A percentile compares a stretch with the other conserved stretches of the same genome.
These are phyloP conservation scores for Polyplosphaeria fusca DNA, from an alignment of 495 filamentous ascomycete genomes.

Conservation along the genomic window DNA sequence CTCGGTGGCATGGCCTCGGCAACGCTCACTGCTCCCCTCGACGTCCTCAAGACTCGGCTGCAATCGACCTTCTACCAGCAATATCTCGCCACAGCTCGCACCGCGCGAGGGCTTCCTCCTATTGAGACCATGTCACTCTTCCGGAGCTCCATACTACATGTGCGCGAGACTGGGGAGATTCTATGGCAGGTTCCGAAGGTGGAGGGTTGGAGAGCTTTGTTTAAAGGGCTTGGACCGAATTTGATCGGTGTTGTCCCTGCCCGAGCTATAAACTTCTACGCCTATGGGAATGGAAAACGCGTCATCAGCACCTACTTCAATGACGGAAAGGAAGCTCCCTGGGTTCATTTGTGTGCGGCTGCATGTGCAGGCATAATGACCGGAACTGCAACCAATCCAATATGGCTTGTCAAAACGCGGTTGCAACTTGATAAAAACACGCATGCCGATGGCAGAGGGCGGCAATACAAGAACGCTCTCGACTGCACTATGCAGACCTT, in stretches of 20 bases:
- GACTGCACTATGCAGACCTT: conserved; percentile 78
- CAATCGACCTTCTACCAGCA: conserved; percentile 89
- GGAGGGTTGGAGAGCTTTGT: conserved; percentile 80
- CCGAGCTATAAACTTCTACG: conserved; percentile 82
- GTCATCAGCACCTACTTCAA: conserved; percentile 66
- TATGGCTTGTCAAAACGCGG: conserved; percentile 89
- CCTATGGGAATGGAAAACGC: conserved; percentile 83
- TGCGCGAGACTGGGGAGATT: conserved; percentile 77
- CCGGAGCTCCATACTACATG: conserved; percentile 56
- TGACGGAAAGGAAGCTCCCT: conserved; percentile 60
- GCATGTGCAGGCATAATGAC: conserved; percentile 74
- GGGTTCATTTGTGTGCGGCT: conserved; percentile 71
- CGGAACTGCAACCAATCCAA: conserved; percentile 83
- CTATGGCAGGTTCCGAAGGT: conserved; percentile 68
- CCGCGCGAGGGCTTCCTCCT: conserved; percentile 47
- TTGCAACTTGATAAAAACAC: conserved; percentile 78
- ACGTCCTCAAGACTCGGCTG: conserved; percentile 85
- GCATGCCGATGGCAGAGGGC: conserved; percentile 52
- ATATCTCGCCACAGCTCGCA: conserved; percentile 51
- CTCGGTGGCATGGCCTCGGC: conserved; percentile 85
- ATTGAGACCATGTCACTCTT: conserved; percentile 47
- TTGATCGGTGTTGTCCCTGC: conserved; percentile 84
- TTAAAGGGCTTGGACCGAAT: conserved; percentile 86
- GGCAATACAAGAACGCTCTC: conserved; percentile 75
- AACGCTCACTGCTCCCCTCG: conserved; percentile 79